These are phyloP conservation scores for Stagonosporopsis tanaceti DNA, from an alignment of 2,329 filamentous ascomycete species.

Conservation along the genomic window DNA sequence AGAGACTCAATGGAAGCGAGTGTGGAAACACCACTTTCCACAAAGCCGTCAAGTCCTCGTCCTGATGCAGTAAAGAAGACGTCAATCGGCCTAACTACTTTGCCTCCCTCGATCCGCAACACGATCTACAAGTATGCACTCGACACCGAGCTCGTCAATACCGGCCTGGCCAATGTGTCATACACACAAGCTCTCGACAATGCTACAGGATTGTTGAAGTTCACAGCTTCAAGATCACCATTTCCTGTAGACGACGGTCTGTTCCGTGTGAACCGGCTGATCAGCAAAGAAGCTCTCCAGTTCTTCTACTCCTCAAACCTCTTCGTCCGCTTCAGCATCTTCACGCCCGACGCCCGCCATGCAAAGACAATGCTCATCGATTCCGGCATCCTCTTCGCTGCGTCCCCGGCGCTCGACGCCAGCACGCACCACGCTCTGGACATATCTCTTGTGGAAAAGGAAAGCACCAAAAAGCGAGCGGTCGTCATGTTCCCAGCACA, in stretches of 20 bases:
- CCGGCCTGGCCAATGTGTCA: constrained; percentile 38
- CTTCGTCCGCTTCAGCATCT: constrained; percentile 38
- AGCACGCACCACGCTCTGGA: constrained; percentile 38
- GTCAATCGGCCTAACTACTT: constrained; percentile 36
- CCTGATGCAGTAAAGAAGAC: constrained; percentile 29
- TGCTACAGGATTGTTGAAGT: constrained; percentile 26
- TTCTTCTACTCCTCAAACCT: constrained; percentile 47
- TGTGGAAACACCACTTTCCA: constrained; percentile 14
- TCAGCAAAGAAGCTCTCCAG: constrained; percentile 30
- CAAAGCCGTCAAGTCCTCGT: constrained; percentile 24
- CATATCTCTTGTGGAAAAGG: constrained; percentile 39
- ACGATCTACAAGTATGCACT: constrained; percentile 45
- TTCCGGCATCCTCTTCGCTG: constrained; percentile 42
- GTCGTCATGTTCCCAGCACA: constrained; percentile 45
- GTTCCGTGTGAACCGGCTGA: constrained; percentile 38
- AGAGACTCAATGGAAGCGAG: constrained; percentile 46
- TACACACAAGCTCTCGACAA: constrained; percentile 38
- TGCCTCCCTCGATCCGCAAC: constrained; percentile 43
- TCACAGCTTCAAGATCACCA: constrained; percentile 39
- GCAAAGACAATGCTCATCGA: constrained; percentile 44
- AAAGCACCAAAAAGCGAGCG: constrained; percentile 37
- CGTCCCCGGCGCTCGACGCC: constrained; percentile 2
- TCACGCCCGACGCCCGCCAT: constrained; percentile 37
- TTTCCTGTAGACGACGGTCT: constrained; percentile 37
- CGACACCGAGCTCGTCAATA: constrained; percentile 46